phyloP scores from a whole-genome alignment of 75 land plant species.

The Pinus tabuliformis region DNA sequence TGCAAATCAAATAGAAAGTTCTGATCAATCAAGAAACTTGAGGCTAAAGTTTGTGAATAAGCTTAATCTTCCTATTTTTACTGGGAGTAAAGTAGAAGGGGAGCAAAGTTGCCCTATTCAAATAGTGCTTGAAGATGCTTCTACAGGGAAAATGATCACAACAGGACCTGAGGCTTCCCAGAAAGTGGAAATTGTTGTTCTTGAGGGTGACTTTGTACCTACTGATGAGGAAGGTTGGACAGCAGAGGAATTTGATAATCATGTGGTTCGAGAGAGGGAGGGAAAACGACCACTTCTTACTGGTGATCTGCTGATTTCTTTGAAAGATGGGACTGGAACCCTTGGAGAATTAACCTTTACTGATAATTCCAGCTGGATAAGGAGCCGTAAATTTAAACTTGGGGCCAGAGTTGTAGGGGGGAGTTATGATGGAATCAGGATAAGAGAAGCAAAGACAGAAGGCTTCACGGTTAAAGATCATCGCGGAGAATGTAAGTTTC shows the following conservation, averaged over 20 bases:
- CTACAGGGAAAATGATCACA: slow-evolving; percentile 20
- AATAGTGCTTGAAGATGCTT: slow-evolving; percentile 30
- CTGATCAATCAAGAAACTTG: slow-evolving; percentile 22
- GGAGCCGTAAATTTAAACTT: slow-evolving; percentile 58
- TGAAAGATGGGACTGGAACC: slow-evolving; percentile 46
- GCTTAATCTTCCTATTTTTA: slow-evolving; percentile 57
- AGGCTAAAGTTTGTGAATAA: slow-evolving; percentile 28
- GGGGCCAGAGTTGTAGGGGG: slow-evolving; percentile 32
- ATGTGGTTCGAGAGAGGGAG: slow-evolving; percentile 48
- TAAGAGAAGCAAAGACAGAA: slow-evolving; percentile 59
- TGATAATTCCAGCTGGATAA: slow-evolving; percentile 80
- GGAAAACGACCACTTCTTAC: slow-evolving; percentile 66
- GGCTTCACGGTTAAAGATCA: slow-evolving; percentile 71
- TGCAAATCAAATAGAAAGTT: slow-evolving; percentile 19
- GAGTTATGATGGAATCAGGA: slow-evolving; percentile 20
- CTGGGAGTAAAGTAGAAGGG: slow-evolving; percentile 52
- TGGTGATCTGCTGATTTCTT: slow-evolving; percentile 35
- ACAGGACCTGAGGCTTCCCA: slow-evolving; percentile 37
- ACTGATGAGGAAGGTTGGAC: slow-evolving; percentile 60
- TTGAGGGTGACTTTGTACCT: slow-evolving; percentile 66
- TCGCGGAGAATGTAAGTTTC: slow-evolving; percentile 70
- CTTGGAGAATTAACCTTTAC: slow-evolving; percentile 49
- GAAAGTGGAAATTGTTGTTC: slow-evolving; percentile 57
- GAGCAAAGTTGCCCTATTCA: slow-evolving; percentile 34
- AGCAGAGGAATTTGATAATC: slow-evolving; percentile 28